Percentiles rank a stretch among this genome's conserved stretches.
phyloP scores from a whole-genome alignment of 2,329 filamentous ascomycete species.

The Aspergillus pseudoterreus region DNA sequence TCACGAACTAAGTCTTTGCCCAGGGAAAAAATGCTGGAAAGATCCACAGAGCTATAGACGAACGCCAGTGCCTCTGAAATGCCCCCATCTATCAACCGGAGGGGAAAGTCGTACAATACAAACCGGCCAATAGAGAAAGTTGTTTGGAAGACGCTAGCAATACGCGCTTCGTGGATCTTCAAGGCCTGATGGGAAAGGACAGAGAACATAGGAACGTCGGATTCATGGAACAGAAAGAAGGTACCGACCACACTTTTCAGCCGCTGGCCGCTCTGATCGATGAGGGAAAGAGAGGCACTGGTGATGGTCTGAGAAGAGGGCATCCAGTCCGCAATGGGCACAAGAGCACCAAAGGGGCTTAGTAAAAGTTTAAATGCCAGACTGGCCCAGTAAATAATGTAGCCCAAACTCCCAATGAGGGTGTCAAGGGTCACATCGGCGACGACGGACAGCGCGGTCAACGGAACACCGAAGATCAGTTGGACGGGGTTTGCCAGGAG shows the following conservation, averaged over 20 bases:
- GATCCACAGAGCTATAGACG: slow-evolving; percentile 14
- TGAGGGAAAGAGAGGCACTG: slow-evolving; percentile 39
- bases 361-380: slow-evolving; percentile 31
- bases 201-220: slow-evolving; percentile 73
- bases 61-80: slow-evolving; percentile 19
- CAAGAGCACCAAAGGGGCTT: slow-evolving; percentile 29
- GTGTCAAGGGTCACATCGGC: slow-evolving; percentile 79
- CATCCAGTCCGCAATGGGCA: slow-evolving; percentile 36
- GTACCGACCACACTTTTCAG: slow-evolving; percentile 35
- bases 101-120: slow-evolving; percentile 36
- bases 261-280: slow-evolving; percentile 40
- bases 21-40: slow-evolving; percentile 14
- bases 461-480: slow-evolving; percentile 63
- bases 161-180: slow-evolving; percentile 54
- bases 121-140: slow-evolving; percentile 42
- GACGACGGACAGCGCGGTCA: slow-evolving; percentile 67
- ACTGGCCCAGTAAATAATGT: slow-evolving; percentile 40
- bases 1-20: slow-evolving; percentile 18
- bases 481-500: slow-evolving; percentile 72
- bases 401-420: slow-evolving; percentile 62
- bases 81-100: slow-evolving; percentile 28
- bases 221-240: slow-evolving; percentile 43
- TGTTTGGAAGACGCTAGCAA: slow-evolving; percentile 41
- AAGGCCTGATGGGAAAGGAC: slow-evolving; percentile 71
- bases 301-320: slow-evolving; percentile 34